Evolutionary conservation across 495 filamentous ascomycete genomes (phyloP).

Genomic region (Aspergillus conjunctus): DNA sequence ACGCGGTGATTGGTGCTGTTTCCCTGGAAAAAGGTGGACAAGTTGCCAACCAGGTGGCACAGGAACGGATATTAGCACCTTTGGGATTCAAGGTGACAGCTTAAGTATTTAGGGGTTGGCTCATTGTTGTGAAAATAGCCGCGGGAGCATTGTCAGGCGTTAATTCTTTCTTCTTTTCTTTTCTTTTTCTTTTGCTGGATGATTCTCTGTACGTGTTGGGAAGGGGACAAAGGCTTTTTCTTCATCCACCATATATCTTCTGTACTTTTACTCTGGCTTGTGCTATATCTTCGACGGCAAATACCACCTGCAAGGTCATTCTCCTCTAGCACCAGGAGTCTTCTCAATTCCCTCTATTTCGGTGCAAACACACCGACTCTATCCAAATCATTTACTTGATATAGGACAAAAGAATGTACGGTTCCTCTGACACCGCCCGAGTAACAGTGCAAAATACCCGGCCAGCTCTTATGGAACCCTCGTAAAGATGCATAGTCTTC

Average conservation of each 20-base stretch:
- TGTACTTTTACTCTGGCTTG: constrained; percentile 3
- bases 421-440: constrained; percentile 90
- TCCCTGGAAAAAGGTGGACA: constrained; percentile 82
- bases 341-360: not conserved
- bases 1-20: constrained; percentile 84
- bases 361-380: too few species aligned
- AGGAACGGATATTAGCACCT: constrained; percentile 71
- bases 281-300: constrained; percentile 12
- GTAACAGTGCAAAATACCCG: constrained; percentile 71
- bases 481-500: constrained; percentile 64
- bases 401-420: constrained; percentile 54
- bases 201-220: constrained; percentile 27
- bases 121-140: constrained; percentile 30
- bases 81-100: constrained; percentile 45
- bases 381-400: not conserved
- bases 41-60: constrained; percentile 70
- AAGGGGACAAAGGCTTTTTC: constrained; percentile 20
- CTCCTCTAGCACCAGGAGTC: not conserved
- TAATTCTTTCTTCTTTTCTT: constrained; percentile 36
- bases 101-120: constrained; percentile 21
- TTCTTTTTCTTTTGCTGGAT: constrained; percentile 25
- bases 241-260: constrained; percentile 14
- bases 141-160: constrained; percentile 48
- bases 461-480: constrained; percentile 91
- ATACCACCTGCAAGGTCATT: constrained; percentile 21